Conservation (phyloP, 1,139 yeast genomes). For the Geotrichum australiense region DNA sequence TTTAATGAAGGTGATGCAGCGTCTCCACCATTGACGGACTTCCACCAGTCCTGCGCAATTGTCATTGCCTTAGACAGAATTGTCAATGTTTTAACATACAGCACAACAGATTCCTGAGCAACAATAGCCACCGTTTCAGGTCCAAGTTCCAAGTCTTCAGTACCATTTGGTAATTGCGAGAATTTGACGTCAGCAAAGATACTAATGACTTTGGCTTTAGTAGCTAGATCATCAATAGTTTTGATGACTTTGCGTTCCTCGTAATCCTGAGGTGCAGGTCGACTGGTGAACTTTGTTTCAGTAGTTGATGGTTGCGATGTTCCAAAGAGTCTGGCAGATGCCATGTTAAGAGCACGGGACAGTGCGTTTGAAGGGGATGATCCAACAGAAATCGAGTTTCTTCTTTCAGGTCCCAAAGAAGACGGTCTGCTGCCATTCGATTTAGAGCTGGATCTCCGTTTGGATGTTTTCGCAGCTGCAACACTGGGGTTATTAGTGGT, state of each 20-base stretch:
- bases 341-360: slow-evolving; percentile 78
- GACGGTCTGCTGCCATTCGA: slow-evolving; percentile 9
- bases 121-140: slow-evolving; percentile 44
- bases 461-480: slow-evolving; percentile 6
- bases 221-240: slow-evolving; percentile 67
- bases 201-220: slow-evolving; percentile 84
- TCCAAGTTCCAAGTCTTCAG: slow-evolving; percentile 1
- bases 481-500: slow-evolving; percentile 14
- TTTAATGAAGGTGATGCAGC: slow-evolving; percentile 36
- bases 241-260: slow-evolving; percentile 38
- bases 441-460: slow-evolving; percentile 7
- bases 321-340: slow-evolving; percentile 84
- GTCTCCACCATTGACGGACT: slow-evolving; percentile 29
- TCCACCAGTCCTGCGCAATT: slow-evolving; percentile 86
- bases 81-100: slow-evolving; percentile 78
- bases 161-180: slow-evolving; percentile 49
- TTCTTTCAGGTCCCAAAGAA: slow-evolving; percentile 6
- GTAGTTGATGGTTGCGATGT: slow-evolving; percentile 25
- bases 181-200: slow-evolving; percentile 89
- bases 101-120: slow-evolving; percentile 79
- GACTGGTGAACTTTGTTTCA: slow-evolving; percentile 12
- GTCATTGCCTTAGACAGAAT: slow-evolving; percentile 81
- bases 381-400: slow-evolving; percentile 37
- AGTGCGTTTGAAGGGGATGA: slow-evolving; percentile 84
- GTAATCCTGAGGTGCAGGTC: slow-evolving; percentile 23